phyloP scores from a whole-genome alignment of 768 basidiomycete species.

The Saitozyma sp. region DNA sequence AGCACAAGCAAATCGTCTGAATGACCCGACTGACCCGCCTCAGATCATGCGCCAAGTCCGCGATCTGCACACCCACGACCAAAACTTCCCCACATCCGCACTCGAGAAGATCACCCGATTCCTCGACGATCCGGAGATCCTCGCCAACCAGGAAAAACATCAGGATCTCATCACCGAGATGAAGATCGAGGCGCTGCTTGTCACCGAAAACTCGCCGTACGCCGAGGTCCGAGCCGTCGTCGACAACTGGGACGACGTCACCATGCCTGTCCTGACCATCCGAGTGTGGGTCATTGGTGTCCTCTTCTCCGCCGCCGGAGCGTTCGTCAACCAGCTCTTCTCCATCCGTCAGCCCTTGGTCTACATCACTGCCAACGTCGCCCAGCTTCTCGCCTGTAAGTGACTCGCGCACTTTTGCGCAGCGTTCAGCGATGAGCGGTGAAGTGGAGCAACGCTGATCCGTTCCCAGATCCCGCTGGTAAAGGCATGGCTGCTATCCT shows the following conservation, averaged over 20 bases:
- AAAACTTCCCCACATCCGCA: slow-evolving; percentile 32
- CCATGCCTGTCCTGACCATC: slow-evolving; percentile 44
- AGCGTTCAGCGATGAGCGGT: no score
- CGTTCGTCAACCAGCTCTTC: slow-evolving; percentile 63
- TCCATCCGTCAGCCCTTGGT: slow-evolving; percentile 58
- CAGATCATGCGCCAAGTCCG: slow-evolving; percentile 25
- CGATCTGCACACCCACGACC: slow-evolving; percentile 33
- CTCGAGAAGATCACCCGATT: slow-evolving; percentile 29
- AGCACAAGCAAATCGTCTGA: background rate
- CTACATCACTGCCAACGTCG: slow-evolving; percentile 68
- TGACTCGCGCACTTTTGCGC: background rate
- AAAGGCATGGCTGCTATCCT: slow-evolving; percentile 22
- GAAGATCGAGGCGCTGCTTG: slow-evolving; percentile 38
- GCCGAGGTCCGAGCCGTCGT: slow-evolving; percentile 74
- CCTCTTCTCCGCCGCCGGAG: slow-evolving; percentile 56
- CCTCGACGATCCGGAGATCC: slow-evolving; percentile 21
- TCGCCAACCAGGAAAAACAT: slow-evolving; percentile 18
- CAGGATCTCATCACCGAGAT: slow-evolving; percentile 33
- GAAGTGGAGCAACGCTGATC: slow-evolving; percentile 5
- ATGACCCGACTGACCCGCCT: background rate
- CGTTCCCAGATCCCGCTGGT: slow-evolving; percentile 25
- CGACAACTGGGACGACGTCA: slow-evolving; percentile 51
- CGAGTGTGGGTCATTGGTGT: slow-evolving; percentile 43
- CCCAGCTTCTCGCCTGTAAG: slow-evolving; percentile 64
- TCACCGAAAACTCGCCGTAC: slow-evolving; percentile 72